Conservation (phyloP, 2,329 filamentous ascomycete species). For the Lecanicillium sp. region DNA sequence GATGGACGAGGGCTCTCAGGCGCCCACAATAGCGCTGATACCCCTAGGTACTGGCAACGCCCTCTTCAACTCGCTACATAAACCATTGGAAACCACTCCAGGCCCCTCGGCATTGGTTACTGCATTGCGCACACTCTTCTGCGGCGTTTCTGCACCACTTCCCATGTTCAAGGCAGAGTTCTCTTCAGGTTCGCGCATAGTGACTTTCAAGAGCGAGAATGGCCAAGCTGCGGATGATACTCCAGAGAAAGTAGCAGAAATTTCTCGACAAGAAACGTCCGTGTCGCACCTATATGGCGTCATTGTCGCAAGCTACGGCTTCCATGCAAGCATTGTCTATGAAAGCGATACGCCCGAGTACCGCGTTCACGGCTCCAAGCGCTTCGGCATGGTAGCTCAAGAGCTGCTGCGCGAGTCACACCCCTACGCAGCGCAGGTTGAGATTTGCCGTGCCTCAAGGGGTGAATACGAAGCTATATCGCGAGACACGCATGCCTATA, state of each 20-base stretch:
- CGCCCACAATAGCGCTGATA: slow-evolving; percentile 42
- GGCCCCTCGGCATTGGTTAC: slow-evolving; percentile 35
- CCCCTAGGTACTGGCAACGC: slow-evolving; percentile 60
- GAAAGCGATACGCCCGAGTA: slow-evolving; percentile 83
- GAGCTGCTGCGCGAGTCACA: slow-evolving; percentile 56
- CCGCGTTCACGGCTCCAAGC: slow-evolving; percentile 64
- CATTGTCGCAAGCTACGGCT: slow-evolving; percentile 82
- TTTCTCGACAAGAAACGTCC: slow-evolving; percentile 20
- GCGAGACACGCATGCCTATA: slow-evolving; percentile 58
- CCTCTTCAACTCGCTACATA: slow-evolving; percentile 54
- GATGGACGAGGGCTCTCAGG: slow-evolving; percentile 8
- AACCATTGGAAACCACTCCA: slow-evolving; percentile 38
- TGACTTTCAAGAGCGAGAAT: slow-evolving; percentile 25
- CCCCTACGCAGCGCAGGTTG: slow-evolving; percentile 37
- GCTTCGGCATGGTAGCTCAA: slow-evolving; percentile 78
- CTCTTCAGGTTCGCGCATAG: slow-evolving; percentile 44
- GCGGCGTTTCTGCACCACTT: slow-evolving; percentile 44
- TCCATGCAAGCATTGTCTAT: slow-evolving; percentile 82
- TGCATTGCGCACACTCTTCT: slow-evolving; percentile 49
- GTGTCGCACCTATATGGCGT: slow-evolving; percentile 54
- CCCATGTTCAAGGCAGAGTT: slow-evolving; percentile 57
- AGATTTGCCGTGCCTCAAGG: slow-evolving; percentile 17
- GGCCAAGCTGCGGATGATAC: slow-evolving; percentile 2
- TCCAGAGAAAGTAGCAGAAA: slow-evolving; percentile 5
- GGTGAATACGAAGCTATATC: slow-evolving; percentile 18